phyloP scores from a whole-genome alignment of 768 basidiomycete genomes.

The Podaxis sp. region DNA sequence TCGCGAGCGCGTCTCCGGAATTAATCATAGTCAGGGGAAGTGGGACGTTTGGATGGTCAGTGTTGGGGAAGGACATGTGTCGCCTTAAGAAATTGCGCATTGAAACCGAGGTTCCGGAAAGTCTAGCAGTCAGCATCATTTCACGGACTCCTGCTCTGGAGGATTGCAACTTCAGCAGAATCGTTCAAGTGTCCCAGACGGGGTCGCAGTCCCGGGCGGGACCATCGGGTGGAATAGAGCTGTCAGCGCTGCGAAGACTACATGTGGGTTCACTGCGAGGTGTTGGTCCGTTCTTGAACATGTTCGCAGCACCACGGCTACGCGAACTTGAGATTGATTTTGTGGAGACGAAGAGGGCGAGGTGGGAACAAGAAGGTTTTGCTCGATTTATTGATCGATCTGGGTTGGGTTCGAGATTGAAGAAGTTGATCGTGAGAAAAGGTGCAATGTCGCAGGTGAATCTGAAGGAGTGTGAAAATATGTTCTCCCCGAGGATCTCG shows the following conservation, averaged over 20 bases:
- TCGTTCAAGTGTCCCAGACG: not conserved
- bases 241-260: not conserved
- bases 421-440: not conserved
- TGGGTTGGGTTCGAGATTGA: not conserved
- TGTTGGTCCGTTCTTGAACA: not conserved
- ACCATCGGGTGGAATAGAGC: not conserved
- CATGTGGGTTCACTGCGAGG: conserved; percentile 1
- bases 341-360: not conserved
- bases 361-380: conserved; percentile 1
- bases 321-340: not conserved
- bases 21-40: not conserved
- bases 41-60: conserved; percentile 5
- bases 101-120: not conserved
- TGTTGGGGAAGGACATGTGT: conserved; percentile 5
- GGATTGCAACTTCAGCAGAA: not conserved
- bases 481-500: not conserved
- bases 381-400: not conserved
- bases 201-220: not conserved
- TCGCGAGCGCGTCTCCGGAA: not conserved
- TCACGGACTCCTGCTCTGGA: conserved; percentile 1
- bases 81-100: not conserved
- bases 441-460: not conserved
- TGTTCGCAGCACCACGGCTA: not conserved
- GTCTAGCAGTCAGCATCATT: not conserved
- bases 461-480: not conserved